A percentile compares a stretch with the other conserved stretches of the same genome.
phyloP scores from a whole-genome alignment of 2,329 filamentous ascomycete species.

The Mycosphaerella sp. region DNA sequence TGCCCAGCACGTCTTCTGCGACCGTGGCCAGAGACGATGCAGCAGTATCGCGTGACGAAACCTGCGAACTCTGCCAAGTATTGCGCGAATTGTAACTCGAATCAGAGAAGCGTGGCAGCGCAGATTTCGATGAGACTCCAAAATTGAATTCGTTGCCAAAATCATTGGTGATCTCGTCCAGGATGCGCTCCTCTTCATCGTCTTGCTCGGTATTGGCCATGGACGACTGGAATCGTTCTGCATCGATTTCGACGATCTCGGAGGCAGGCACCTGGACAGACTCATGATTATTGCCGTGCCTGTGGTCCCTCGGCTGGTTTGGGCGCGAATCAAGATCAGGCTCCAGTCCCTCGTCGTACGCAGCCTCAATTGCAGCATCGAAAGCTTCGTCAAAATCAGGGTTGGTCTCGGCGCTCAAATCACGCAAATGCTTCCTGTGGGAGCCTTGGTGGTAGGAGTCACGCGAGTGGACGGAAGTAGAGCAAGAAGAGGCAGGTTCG shows the following conservation, averaged over 20 bases:
- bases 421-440: conserved; percentile 62
- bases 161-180: conserved; percentile 83
- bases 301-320: conserved; percentile 23
- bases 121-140: conserved; percentile 59
- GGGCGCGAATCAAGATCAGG: conserved; percentile 51
- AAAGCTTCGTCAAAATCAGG: conserved; percentile 90
- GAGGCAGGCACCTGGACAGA: conserved; percentile 23
- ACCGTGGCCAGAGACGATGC: conserved; percentile 66
- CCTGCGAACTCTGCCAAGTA: conserved; percentile 69
- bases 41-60: conserved; percentile 55
- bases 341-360: conserved; percentile 87
- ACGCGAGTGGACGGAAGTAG: conserved; percentile 62
- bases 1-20: conserved; percentile 52
- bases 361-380: conserved; percentile 91
- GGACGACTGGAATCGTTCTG: conserved; percentile 11
- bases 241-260: conserved; percentile 24
- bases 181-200: conserved; percentile 46
- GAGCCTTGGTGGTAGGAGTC: conserved; percentile 64
- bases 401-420: conserved; percentile 66
- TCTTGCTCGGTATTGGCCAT: conserved; percentile 19
- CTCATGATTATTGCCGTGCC: conserved; percentile 16
- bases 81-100: conserved; percentile 71
- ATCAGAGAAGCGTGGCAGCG: conserved; percentile 69
- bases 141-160: conserved; percentile 75
- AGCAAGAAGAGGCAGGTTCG: conserved; percentile 72